Percentiles rank a stretch among this genome's conserved stretches.
These are phyloP conservation scores for Rhynchosporium secalis DNA, from an alignment of 2,329 filamentous ascomycete species.

Conservation along the genomic window DNA sequence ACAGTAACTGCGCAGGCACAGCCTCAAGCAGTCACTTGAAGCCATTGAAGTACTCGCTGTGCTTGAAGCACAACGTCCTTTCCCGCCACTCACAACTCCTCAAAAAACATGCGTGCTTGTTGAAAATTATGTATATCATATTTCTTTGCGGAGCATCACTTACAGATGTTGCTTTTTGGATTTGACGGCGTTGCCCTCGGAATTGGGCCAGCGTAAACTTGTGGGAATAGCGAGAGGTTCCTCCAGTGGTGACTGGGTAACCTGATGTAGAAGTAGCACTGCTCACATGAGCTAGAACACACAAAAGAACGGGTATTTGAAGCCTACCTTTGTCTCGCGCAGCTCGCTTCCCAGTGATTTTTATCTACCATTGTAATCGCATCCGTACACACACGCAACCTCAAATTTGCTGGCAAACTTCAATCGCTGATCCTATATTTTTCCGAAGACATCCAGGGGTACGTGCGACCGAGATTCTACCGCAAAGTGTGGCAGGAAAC, in stretches of 20 bases:
- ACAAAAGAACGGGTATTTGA: constrained; percentile 21
- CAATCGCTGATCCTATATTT: too few relatives aligned
- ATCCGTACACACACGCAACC: not conserved
- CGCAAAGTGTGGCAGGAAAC: not conserved
- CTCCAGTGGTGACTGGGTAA: constrained; percentile 23
- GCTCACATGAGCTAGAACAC: constrained; percentile 29
- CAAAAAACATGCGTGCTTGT: constrained; percentile 17
- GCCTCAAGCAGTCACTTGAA: constrained; percentile 30
- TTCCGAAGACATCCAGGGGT: too few relatives aligned
- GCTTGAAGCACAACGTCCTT: constrained; percentile 17
- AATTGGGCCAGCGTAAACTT: constrained; percentile 34
- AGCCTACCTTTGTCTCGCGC: not conserved
- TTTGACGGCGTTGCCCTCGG: constrained; percentile 37
- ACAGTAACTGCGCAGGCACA: constrained; percentile 24
- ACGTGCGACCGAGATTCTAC: not conserved
- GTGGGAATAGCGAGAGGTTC: constrained; percentile 30
- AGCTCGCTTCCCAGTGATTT: not conserved
- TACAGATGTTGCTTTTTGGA: constrained; percentile 27
- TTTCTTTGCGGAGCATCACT: constrained; percentile 33
- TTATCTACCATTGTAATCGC: not conserved
- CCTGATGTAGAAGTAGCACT: constrained; percentile 38
- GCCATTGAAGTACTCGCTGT: constrained; percentile 10
- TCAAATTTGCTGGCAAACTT: too few relatives aligned
- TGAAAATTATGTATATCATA: constrained; percentile 32
- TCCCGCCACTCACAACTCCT: constrained; percentile 8